A percentile compares a stretch with the other conserved stretches of the same genome.
phyloP scores from a whole-genome alignment of 805 yeast species.

The Candida coleopterorum region DNA sequence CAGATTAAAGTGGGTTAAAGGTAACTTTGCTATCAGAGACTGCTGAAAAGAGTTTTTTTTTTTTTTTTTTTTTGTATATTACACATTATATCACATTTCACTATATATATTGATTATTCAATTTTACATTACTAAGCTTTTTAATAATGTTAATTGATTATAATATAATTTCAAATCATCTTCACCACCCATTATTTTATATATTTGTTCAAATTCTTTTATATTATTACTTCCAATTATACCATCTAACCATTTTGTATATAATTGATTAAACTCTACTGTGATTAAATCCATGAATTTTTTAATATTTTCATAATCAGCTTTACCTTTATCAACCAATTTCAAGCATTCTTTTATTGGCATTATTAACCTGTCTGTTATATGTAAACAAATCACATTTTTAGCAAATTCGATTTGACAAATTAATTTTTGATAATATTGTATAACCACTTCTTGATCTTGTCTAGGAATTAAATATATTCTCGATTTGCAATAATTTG shows the following conservation, averaged over 20 bases:
- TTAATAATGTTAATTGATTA: conserved; percentile 8
- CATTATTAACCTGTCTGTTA: conserved; percentile 2
- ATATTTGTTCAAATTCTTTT: conserved; percentile 11
- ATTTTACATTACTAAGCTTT: conserved; percentile 4
- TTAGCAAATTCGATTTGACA: conserved; percentile 6
- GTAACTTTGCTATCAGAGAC: no score
- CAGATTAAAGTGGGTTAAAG: no score
- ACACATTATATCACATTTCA: no score
- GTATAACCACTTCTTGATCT: conserved; percentile 1
- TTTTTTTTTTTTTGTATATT: no score
- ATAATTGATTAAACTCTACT: conserved; percentile 9
- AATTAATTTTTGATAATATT: conserved; percentile 4
- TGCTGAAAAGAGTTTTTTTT: no score
- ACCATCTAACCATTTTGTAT: conserved; percentile 12
- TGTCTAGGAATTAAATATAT: not conserved
- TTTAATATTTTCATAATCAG: not conserved
- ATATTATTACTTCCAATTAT: conserved; percentile 16
- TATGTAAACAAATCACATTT: conserved; percentile 2
- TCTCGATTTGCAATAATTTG: conserved; percentile 5
- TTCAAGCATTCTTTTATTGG: conserved; percentile 8
- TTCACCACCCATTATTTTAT: conserved; percentile 2
- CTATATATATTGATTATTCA: no score
- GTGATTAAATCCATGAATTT: conserved; percentile 8
- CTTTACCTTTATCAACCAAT: conserved; percentile 4
- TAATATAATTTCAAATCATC: conserved; percentile 6